Evolutionary conservation across 768 basidiomycete species (phyloP).

Genomic region (Rhizopogon vulgaris): DNA sequence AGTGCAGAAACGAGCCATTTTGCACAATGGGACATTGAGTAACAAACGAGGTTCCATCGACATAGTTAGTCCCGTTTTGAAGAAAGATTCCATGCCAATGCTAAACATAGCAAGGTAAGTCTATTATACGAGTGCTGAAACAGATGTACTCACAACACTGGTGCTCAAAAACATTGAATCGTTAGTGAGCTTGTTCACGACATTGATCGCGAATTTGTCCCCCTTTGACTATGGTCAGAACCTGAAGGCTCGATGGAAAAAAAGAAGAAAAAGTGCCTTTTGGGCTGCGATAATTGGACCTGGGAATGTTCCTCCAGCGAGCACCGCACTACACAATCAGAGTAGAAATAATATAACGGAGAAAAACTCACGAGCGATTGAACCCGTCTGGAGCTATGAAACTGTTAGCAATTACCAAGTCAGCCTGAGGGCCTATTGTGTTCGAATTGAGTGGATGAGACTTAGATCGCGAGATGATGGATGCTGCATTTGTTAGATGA

Average conservation of each 20-base stretch:
- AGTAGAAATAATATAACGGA: not conserved
- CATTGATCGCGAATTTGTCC: slow-evolving; percentile 35
- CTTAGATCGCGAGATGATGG: slow-evolving; percentile 11
- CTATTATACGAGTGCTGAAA: not conserved
- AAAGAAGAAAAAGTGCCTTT: slow-evolving; percentile 26
- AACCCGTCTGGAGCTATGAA: slow-evolving; percentile 47
- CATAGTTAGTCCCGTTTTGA: slow-evolving; percentile 37
- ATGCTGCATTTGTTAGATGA: slow-evolving; percentile 8
- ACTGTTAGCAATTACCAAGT: slow-evolving; percentile 36
- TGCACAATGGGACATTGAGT: slow-evolving; percentile 27
- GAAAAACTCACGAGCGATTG: slow-evolving; percentile 24
- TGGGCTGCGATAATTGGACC: slow-evolving; percentile 41
- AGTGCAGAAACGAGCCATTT: slow-evolving; percentile 18
- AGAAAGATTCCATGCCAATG: slow-evolving; percentile 54
- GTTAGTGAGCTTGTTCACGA: slow-evolving; percentile 39
- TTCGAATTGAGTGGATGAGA: not conserved
- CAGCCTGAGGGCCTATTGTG: slow-evolving; percentile 18
- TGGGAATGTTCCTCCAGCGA: slow-evolving; percentile 41
- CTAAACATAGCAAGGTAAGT: slow-evolving; percentile 19
- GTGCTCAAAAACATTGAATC: slow-evolving; percentile 44
- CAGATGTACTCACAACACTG: slow-evolving; percentile 29
- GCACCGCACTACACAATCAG: slow-evolving; percentile 27
- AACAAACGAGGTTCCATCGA: slow-evolving; percentile 38
- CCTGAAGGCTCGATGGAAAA: not conserved
- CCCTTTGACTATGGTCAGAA: slow-evolving; percentile 28